Evolutionary conservation across 2,329 filamentous ascomycete species (phyloP).

Genomic region (Neopestalotiopsis sp.): DNA sequence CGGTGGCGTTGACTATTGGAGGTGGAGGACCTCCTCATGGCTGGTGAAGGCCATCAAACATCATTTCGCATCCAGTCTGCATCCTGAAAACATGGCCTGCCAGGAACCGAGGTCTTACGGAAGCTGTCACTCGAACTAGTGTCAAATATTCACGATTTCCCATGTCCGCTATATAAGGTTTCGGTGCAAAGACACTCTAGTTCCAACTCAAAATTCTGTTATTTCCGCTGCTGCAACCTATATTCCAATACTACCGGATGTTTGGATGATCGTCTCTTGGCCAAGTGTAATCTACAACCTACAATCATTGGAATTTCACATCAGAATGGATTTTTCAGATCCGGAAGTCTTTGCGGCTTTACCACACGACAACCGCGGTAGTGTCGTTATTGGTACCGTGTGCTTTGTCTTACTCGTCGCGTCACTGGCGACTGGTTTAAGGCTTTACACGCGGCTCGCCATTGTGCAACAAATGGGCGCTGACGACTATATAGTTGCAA

Average conservation of each 20-base stretch:
- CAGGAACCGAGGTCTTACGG: neutral
- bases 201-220: neutral
- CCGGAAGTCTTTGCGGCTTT: neutral
- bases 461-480: neutral
- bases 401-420: neutral
- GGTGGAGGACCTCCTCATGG: neutral
- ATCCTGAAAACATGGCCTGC: neutral
- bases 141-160: neutral
- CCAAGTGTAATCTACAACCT: neutral
- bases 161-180: neutral
- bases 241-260: neutral
- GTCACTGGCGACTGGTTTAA: neutral
- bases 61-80: neutral
- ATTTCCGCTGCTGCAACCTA: neutral
- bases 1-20: neutral
- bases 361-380: slow-evolving; percentile 1
- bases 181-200: neutral
- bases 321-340: neutral
- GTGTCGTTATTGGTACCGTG: neutral
- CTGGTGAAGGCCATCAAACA: neutral
- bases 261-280: neutral
- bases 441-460: slow-evolving; percentile 2
- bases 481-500: neutral
- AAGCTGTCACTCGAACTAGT: neutral
- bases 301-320: neutral